These are phyloP conservation scores for Diaporthe destruens DNA, from an alignment of 2,329 filamentous ascomycete species.

Conservation along the genomic window DNA sequence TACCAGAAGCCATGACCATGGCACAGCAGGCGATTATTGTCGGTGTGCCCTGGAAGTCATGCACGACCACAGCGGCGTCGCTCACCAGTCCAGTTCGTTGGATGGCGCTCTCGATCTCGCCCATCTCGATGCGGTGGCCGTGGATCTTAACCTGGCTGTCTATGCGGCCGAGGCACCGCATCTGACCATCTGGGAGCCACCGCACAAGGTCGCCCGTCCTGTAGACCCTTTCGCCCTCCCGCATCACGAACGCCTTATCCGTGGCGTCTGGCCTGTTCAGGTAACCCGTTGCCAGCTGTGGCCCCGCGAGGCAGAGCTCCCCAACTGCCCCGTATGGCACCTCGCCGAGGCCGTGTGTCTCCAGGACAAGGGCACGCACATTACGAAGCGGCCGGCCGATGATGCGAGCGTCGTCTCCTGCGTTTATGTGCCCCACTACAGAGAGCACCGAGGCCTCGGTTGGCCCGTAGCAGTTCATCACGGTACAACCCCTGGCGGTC, in stretches of 20 bases:
- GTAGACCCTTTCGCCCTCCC: not conserved
- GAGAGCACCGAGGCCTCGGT: not conserved
- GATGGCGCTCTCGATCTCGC: constrained; percentile 47
- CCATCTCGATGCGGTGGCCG: constrained; percentile 47
- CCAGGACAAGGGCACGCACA: not conserved
- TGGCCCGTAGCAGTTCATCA: not conserved
- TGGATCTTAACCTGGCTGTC: constrained; percentile 40
- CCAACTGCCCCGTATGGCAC: constrained; percentile 35
- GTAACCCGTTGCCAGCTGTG: constrained; percentile 17
- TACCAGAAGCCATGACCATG: too few species aligned
- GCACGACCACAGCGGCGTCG: not conserved
- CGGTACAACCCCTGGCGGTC: not conserved
- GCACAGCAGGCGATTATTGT: too few species aligned
- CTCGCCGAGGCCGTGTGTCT: not conserved
- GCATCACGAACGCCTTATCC: not conserved
- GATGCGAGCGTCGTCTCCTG: not conserved
- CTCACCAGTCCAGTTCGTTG: not conserved
- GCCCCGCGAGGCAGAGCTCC: constrained; percentile 32
- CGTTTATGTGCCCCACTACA: not conserved
- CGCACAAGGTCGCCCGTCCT: constrained; percentile 38
- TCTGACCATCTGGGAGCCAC: constrained; percentile 21
- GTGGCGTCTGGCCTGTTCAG: not conserved
- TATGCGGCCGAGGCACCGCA: constrained; percentile 35
- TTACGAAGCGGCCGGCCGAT: not conserved
- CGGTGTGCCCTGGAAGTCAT: not conserved